Evolutionary conservation across 257 asterid genomes (phyloP), one percentile per base, ranked within the genome.

Genomic region (Sherardia arvensis): DNA sequence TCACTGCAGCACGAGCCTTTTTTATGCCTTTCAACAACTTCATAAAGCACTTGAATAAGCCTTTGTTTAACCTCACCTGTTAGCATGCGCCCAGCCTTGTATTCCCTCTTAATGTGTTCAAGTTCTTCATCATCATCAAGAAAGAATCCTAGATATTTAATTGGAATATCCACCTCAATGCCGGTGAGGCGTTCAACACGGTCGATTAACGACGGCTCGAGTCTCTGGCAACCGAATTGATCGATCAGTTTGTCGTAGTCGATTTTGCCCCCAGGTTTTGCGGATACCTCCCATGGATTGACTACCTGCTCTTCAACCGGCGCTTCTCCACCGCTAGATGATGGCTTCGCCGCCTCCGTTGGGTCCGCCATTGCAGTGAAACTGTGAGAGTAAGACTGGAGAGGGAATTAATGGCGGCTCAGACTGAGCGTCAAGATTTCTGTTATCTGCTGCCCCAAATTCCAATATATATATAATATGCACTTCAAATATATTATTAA

Each of bases 201-300:
- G 54, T 87, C 88, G 61, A 90, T 61, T 22, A 93, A 64, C n/a
- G 88, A 56, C 20, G 80, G 76, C 15, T 93, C 96, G 67, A 93
- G 82, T 63, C 95, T 82, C 70, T 90, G 90, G 81, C 99, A 93
- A 47, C 99, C 99, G 45, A 90, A 93, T 67, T 81, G 68, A 73
- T 87, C 97, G 8, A 93, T 84, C 12, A 93, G 88, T 72, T 90
- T 93, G 58, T 90, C 97, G 72, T 93, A 93, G 67, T 93, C 96
- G 49, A 93, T 93, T 76, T 87, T 90, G 20, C 91, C 87, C 40
- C 96, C 95, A 23, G 86, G 82, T n/a, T 84, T 88, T 0, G 88
- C 95, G 2, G 94, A 59, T 1, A 93, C 99, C 40, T 84, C 94
- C 97, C 97, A 93, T 25, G 99, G 99, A 8, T 76, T 93, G 21